Conservation (phyloP, 257 asterid genomes). For the Echites panduratus region DNA sequence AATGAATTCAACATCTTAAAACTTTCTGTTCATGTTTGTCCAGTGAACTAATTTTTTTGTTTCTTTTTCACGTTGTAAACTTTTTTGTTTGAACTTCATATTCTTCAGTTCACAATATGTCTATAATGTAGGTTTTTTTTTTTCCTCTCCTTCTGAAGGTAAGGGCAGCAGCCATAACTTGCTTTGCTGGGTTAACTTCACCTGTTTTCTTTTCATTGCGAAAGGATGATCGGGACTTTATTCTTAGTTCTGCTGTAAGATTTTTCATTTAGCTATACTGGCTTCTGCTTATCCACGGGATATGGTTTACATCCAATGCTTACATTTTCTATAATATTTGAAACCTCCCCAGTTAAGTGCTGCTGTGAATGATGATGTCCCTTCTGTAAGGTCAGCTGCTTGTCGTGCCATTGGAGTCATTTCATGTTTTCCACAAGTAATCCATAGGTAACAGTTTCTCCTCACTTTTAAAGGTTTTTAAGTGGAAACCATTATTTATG, state of each 20-base stretch:
- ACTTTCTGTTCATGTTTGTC: not conserved
- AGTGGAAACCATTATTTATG: conserved; percentile 3
- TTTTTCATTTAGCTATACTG: conserved; percentile 1
- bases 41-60: not conserved
- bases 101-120: not conserved
- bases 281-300: not conserved
- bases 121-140: not conserved
- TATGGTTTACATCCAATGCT: not conserved
- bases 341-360: conserved; percentile 52
- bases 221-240: conserved; percentile 57
- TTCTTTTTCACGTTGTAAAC: not conserved
- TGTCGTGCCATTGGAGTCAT: conserved; percentile 96
- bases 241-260: conserved; percentile 72
- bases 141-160: conserved; percentile 42
- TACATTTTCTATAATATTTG: conserved; percentile 8
- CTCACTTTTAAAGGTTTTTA: conserved; percentile 9
- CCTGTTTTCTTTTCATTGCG: conserved; percentile 63
- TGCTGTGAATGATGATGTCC: conserved; percentile 58
- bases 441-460: conserved; percentile 50
- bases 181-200: conserved; percentile 97
- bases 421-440: conserved; percentile 73
- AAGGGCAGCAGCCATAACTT: conserved; percentile 90
- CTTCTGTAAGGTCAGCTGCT: conserved; percentile 90
- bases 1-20: not conserved
- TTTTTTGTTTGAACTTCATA: not conserved